Conservation (phyloP, 2,329 filamentous ascomycete genomes). For the Xylariaceae sp. region DNA sequence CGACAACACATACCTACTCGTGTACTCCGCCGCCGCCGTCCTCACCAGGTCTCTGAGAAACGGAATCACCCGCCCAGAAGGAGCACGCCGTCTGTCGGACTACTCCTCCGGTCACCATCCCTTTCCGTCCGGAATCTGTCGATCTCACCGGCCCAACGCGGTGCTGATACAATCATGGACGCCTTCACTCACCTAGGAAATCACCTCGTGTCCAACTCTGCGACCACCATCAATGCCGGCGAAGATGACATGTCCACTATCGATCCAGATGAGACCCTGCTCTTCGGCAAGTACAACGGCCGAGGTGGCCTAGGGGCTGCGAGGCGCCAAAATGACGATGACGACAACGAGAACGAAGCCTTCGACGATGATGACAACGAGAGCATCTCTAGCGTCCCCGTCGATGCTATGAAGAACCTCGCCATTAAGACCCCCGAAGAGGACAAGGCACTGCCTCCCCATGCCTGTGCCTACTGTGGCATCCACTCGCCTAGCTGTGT, state of each 20-base stretch:
- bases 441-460: conserved; percentile 83
- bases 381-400: conserved; percentile 71
- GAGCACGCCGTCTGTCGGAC: background rate
- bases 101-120: background rate
- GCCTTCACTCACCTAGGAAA: conserved; percentile 86
- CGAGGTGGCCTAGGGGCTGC: conserved; percentile 44
- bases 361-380: conserved; percentile 78
- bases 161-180: conserved; percentile 62
- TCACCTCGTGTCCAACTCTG: conserved; percentile 77
- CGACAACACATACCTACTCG: background rate
- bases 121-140: conserved; percentile 3
- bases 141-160: conserved; percentile 23
- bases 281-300: conserved; percentile 65
- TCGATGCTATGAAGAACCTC: conserved; percentile 66
- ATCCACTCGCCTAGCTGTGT: conserved; percentile 95
- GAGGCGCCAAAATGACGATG: conserved; percentile 70
- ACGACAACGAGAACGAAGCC: conserved; percentile 80
- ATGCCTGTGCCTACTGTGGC: conserved; percentile 97
- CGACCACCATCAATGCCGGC: conserved; percentile 80
- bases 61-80: background rate
- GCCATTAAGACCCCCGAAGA: conserved; percentile 59
- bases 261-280: conserved; percentile 73
- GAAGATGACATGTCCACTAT: conserved; percentile 67
- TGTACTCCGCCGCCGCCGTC: background rate
- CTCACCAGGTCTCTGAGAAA: background rate